Conservation (phyloP, 179 eudicot species). For the Beta macrorhiza region DNA sequence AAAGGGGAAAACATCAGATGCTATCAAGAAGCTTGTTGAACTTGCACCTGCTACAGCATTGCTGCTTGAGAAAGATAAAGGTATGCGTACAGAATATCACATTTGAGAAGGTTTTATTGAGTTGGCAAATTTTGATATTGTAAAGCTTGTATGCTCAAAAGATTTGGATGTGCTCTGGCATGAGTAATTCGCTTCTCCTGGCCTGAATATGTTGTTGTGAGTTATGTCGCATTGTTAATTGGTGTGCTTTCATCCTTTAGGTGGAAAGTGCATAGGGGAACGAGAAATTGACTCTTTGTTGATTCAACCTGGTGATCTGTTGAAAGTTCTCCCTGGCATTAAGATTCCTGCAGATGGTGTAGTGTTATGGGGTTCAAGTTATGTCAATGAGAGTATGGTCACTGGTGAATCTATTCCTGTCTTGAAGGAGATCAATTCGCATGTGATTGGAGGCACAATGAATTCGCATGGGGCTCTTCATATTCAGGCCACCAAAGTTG, state of each 20-base stretch:
- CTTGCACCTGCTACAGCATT: constrained; percentile 88
- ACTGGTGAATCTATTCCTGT: constrained; percentile 94
- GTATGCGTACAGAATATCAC: constrained; percentile 33
- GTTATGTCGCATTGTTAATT: not conserved
- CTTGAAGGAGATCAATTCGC: constrained; percentile 58
- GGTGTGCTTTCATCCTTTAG: constrained; percentile 33
- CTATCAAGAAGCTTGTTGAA: constrained; percentile 87
- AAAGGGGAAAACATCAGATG: constrained; percentile 93
- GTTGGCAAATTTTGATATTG: not conserved
- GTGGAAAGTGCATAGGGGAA: constrained; percentile 67
- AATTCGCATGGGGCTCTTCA: constrained; percentile 91
- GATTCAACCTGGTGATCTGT: constrained; percentile 81
- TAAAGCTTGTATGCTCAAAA: not conserved
- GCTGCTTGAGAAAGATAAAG: constrained; percentile 71
- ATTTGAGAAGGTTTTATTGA: constrained; percentile 5
- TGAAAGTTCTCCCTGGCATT: constrained; percentile 88
- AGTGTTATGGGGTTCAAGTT: constrained; percentile 87
- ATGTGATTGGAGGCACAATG: constrained; percentile 90
- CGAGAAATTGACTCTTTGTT: constrained; percentile 87
- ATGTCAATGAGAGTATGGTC: constrained; percentile 91
- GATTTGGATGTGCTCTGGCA: not conserved
- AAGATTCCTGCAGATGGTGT: constrained; percentile 86
- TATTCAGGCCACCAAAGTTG: constrained; percentile 85
- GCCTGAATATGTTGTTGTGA: constrained; percentile 4
- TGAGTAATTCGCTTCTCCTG: not conserved